A percentile compares a stretch with the other conserved stretches of the same genome.
Evolutionary conservation across 106 monocot genomes (phyloP).

Genomic region (Acorus gramineus): DNA sequence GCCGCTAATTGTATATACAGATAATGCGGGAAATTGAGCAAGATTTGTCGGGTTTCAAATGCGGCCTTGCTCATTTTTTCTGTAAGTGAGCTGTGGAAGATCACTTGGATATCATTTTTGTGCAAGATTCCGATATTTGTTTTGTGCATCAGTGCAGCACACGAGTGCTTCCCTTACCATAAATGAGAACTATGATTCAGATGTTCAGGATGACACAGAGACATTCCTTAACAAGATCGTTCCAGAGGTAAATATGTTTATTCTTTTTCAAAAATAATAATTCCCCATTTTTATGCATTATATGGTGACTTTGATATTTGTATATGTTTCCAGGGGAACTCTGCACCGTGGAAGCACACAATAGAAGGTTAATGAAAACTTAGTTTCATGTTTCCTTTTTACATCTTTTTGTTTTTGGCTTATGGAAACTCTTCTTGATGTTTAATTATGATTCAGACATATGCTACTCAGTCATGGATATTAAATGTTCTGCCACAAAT

Average conservation of each 20-base stretch:
- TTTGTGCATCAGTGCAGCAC: slow-evolving; percentile 66
- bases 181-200: slow-evolving; percentile 96
- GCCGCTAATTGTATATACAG: slow-evolving; percentile 16
- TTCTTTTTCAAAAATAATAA: no score
- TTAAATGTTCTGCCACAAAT: no score
- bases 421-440: background rate
- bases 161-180: slow-evolving; percentile 98
- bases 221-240: slow-evolving; percentile 82
- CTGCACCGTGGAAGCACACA: slow-evolving; percentile 98
- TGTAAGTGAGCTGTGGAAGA: slow-evolving; percentile 38
- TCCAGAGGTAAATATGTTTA: slow-evolving; percentile 50
- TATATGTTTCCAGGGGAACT: slow-evolving; percentile 49
- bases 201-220: slow-evolving; percentile 96
- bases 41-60: slow-evolving; percentile 79
- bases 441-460: background rate
- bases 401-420: background rate
- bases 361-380: slow-evolving; percentile 56
- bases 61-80: slow-evolving; percentile 92
- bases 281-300: no score
- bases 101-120: background rate
- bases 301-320: no score
- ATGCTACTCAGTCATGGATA: no score
- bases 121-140: no score
- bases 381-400: background rate
- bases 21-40: slow-evolving; percentile 68